A percentile compares a stretch with the other conserved stretches of the same genome.
phyloP scores from a whole-genome alignment of 805 yeast species.

The Scheffersomyces coipomensis region DNA sequence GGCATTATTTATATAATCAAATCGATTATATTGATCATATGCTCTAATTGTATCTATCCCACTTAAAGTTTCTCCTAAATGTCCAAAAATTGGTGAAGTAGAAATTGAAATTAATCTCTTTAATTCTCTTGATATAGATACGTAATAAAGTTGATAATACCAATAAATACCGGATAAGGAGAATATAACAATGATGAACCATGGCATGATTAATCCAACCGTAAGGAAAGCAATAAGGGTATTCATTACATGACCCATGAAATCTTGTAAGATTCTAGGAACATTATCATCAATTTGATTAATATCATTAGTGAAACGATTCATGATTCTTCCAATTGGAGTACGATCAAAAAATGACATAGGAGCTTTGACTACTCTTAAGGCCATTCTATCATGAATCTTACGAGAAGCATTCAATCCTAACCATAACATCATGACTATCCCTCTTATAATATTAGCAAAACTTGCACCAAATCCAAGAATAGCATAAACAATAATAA shows the following conservation, averaged over 20 bases:
- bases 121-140: slow-evolving; percentile 71
- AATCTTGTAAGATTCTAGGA: slow-evolving; percentile 51
- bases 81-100: slow-evolving; percentile 76
- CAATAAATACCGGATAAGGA: slow-evolving; percentile 55
- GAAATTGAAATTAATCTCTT: slow-evolving; percentile 70
- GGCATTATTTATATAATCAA: slow-evolving; percentile 51
- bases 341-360: slow-evolving; percentile 70
- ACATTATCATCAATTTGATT: slow-evolving; percentile 53
- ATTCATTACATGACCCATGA: slow-evolving; percentile 43
- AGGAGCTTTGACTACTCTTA: slow-evolving; percentile 54
- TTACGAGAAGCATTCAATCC: slow-evolving; percentile 55
- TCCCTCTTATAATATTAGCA: slow-evolving; percentile 44
- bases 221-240: slow-evolving; percentile 50
- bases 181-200: slow-evolving; percentile 46
- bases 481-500: slow-evolving; percentile 53
- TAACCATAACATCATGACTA: slow-evolving; percentile 51
- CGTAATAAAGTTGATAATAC: slow-evolving; percentile 69
- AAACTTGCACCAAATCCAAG: slow-evolving; percentile 55
- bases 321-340: slow-evolving; percentile 64
- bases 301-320: slow-evolving; percentile 65
- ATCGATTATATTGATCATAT: slow-evolving; percentile 62
- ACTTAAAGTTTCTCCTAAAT: slow-evolving; percentile 73
- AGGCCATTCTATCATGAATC: slow-evolving; percentile 60
- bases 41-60: slow-evolving; percentile 83
- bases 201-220: slow-evolving; percentile 55